Base-by-base conservation (phyloP, 331 rosid genomes). In the Spiraea crenata region DNA sequence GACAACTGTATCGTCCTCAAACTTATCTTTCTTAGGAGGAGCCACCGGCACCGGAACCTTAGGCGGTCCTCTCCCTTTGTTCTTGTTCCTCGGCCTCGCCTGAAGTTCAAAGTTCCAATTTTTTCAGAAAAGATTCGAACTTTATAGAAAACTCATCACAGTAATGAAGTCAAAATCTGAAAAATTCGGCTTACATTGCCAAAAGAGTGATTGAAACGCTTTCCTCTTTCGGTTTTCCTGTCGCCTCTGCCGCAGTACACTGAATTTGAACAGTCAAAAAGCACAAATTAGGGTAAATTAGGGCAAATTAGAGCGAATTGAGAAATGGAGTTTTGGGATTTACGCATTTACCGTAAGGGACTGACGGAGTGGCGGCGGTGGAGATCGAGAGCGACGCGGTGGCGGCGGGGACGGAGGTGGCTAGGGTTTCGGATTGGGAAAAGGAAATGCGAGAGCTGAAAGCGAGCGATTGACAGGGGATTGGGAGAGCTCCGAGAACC, bases 231-330 rank as follows among this genome's bases (percentile, higher is more conserved):
- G 4, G 88, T 88, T 79, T 84, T 88, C 91, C 65, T 84, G 72
- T 88, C 88, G 31, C 89, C 95, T 82, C 85, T 86, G 63, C 91
- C 95, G 59, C 95, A 88, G 45, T 75, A 84, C 39, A 88, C 91
- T 88, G 78, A 25, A 25, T 25, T 25, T 25, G 31, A 8, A 64
- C 13, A n/a, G 9, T 40, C 49, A 61, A 34, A 61, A 40, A 76
- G 12, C 1, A 34, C 19, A n/a, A 74, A 39, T 49, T 19, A 72
- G 73, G 44, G 65, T n/a, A 55, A 0, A 55, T 37, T 3, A 15
- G 7, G 8, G 12, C 37, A 45, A 59, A 39, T 4, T 11, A 61
- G 66, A 39, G 12, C 38, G 31, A 17, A n/a, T 16, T 14, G 15
- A 41, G 56, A 57, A 4, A 57, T 42, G 37, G 59, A 3, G 46